phyloP scores from a whole-genome alignment of 305 asterid species.

The Fraxinus ornus region DNA sequence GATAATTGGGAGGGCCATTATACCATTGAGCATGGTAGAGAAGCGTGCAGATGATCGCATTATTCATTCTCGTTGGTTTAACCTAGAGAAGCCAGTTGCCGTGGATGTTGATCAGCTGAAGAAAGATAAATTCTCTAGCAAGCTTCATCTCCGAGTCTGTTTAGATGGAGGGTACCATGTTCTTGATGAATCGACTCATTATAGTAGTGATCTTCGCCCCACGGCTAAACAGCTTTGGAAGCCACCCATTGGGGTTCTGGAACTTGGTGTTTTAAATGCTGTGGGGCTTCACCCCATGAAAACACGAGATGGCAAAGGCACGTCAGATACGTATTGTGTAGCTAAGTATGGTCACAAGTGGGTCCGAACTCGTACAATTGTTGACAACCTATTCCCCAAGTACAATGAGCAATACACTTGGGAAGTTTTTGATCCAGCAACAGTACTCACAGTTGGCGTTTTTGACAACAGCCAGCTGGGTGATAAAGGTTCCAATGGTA shows the following conservation, averaged over 20 bases:
- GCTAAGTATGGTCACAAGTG: constrained; percentile 88
- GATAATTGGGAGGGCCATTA: constrained; percentile 68
- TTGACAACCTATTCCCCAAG: constrained; percentile 68
- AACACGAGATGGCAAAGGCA: constrained; percentile 70
- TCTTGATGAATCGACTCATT: constrained; percentile 83
- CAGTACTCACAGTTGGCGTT: constrained; percentile 79
- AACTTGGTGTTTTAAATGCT: constrained; percentile 70
- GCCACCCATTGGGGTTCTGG: constrained; percentile 73
- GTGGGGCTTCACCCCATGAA: constrained; percentile 87
- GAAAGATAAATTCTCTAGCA: constrained; percentile 71
- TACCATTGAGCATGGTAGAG: constrained; percentile 61
- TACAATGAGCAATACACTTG: constrained; percentile 84
- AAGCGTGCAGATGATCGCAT: constrained; percentile 77
- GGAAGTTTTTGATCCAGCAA: constrained; percentile 88
- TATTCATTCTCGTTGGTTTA: constrained; percentile 77
- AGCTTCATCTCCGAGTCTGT: constrained; percentile 73
- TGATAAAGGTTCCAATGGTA: constrained; percentile 46
- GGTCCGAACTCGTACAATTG: constrained; percentile 78
- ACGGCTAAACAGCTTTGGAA: constrained; percentile 90
- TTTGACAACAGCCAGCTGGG: constrained; percentile 71
- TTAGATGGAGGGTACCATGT: constrained; percentile 91
- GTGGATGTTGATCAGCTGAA: constrained; percentile 73
- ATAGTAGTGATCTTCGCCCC: constrained; percentile 91
- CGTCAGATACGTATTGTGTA: constrained; percentile 78
- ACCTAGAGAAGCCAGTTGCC: constrained; percentile 63